A percentile compares a stretch with the other conserved stretches of the same genome.
Evolutionary conservation across 192 early-diverging fungal species (phyloP).

Genomic region (Diversispora epigaea): DNA sequence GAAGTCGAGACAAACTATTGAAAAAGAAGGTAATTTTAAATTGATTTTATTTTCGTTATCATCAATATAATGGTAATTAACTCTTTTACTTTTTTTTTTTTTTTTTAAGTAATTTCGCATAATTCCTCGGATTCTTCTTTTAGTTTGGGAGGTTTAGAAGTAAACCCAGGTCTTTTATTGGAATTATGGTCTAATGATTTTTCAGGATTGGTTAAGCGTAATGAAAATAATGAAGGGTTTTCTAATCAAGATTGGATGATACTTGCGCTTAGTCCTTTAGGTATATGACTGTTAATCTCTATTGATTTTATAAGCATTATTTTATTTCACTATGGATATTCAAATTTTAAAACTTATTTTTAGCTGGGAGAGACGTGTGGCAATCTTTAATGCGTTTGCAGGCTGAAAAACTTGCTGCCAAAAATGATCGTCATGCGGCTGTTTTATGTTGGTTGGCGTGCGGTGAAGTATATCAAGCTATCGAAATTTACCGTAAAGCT

Average conservation of each 20-base stretch:
- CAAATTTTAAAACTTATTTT: background rate
- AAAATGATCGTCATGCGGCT: conserved; percentile 42
- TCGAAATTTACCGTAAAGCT: conserved; percentile 43
- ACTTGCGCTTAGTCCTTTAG: conserved; percentile 50
- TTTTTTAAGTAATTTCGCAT: background rate
- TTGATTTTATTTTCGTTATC: background rate
- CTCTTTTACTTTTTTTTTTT: background rate
- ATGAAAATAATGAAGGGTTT: conserved; percentile 29
- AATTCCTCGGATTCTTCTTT: conserved; percentile 1
- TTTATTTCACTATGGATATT: background rate
- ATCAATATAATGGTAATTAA: background rate
- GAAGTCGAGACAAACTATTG: conserved; percentile 34
- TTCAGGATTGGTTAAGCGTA: conserved; percentile 10
- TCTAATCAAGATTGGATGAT: conserved; percentile 49
- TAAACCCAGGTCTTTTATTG: conserved; percentile 8
- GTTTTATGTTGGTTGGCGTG: conserved; percentile 45
- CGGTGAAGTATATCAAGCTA: conserved; percentile 45
- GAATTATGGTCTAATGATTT: conserved; percentile 33
- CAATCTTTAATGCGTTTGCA: conserved; percentile 38
- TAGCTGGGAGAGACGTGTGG: conserved; percentile 50
- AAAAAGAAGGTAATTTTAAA: conserved; percentile 38
- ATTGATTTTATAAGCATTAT: background rate
- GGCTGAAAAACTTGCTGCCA: conserved; percentile 41
- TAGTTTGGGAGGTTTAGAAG: conserved; percentile 18
- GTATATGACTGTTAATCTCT: conserved; percentile 19